A percentile compares a stretch with the other conserved stretches of the same genome.
phyloP scores from a whole-genome alignment of 352 stramenopile genomes.

The Globisporangium spiculum region DNA sequence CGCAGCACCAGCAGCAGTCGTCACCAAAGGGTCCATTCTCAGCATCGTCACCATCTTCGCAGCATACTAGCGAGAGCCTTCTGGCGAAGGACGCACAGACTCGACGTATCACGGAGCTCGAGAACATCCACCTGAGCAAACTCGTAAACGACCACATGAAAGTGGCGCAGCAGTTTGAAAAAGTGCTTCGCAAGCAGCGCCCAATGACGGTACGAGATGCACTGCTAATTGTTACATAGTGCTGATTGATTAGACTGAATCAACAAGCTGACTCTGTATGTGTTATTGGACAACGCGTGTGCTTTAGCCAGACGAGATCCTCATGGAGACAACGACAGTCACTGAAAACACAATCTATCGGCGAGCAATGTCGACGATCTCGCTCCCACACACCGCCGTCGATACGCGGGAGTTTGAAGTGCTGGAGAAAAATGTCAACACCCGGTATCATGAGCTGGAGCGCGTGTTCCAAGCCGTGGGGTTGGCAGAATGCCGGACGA shows the following conservation, averaged over 20 bases:
- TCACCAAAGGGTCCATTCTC: neutral
- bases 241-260: neutral
- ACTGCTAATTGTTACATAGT: neutral
- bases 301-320: neutral
- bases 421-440: conserved; percentile 3
- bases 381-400: neutral
- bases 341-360: neutral
- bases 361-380: neutral
- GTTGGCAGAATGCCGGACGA: neutral
- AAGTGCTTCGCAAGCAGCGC: conserved; percentile 19
- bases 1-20: neutral
- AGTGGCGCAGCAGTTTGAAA: conserved; percentile 24
- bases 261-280: neutral
- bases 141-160: conserved; percentile 29
- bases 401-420: neutral
- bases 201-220: conserved; percentile 16
- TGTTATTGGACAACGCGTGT: neutral
- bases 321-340: neutral
- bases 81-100: neutral
- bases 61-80: neutral
- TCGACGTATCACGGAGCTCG: conserved; percentile 8
- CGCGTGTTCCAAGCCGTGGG: conserved; percentile 6
- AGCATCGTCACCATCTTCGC: neutral
- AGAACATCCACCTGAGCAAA: conserved; percentile 24
- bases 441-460: conserved; percentile 13